These are phyloP conservation scores for Rhododendron ovatum DNA, from an alignment of 148 eudicot species.

Conservation along the genomic window DNA sequence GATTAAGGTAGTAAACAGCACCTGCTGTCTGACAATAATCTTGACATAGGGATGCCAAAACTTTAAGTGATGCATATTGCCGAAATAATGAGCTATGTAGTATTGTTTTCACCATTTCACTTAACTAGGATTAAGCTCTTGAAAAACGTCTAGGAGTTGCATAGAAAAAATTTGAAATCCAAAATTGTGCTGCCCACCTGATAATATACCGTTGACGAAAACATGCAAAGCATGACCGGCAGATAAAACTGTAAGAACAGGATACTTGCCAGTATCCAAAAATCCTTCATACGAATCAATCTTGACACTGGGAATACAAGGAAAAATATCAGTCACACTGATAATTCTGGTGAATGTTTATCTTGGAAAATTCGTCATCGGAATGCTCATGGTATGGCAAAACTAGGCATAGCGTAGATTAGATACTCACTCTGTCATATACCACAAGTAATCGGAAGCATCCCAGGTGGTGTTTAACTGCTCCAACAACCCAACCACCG, in stretches of 20 bases:
- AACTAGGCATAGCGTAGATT: not conserved
- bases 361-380: not conserved
- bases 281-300: slow-evolving; percentile 56
- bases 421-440: slow-evolving; percentile 73
- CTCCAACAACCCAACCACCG: slow-evolving; percentile 57
- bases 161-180: not conserved
- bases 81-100: not conserved
- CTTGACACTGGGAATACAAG: slow-evolving; percentile 47
- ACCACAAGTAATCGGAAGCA: slow-evolving; percentile 79
- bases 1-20: not conserved
- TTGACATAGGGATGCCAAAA: not conserved
- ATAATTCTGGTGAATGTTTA: not conserved
- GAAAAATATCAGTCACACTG: not conserved
- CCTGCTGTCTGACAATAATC: not conserved
- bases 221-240: slow-evolving; percentile 98
- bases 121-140: not conserved
- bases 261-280: slow-evolving; percentile 59
- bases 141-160: not conserved
- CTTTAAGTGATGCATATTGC: not conserved
- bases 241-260: slow-evolving; percentile 71
- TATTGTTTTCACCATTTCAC: slow-evolving; percentile 3
- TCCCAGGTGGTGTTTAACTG: slow-evolving; percentile 80
- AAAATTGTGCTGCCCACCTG: slow-evolving; percentile 35
- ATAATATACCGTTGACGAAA: slow-evolving; percentile 72
- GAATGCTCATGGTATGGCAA: not conserved